Percentiles rank a stretch among this genome's conserved stretches.
Evolutionary conservation across 805 yeast species (phyloP).

Genomic region (Starmerella asiatica): DNA sequence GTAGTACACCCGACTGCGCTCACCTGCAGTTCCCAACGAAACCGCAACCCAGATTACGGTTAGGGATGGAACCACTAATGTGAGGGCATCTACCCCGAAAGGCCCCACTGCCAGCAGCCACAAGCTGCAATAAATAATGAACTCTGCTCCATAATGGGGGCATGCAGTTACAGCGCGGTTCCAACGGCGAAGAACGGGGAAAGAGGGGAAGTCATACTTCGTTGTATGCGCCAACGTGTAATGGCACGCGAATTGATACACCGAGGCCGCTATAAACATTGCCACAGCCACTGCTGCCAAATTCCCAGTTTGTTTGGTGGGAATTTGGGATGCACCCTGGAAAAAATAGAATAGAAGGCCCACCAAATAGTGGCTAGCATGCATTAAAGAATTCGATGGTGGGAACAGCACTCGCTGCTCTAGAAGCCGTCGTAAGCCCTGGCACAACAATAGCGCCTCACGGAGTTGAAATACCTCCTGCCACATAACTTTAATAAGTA

Average conservation of each 20-base stretch:
- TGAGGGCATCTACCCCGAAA: conserved; percentile 3
- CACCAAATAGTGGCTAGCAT: conserved; percentile 43
- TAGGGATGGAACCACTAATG: conserved; percentile 11
- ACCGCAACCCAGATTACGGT: conserved; percentile 26
- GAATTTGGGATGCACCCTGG: conserved; percentile 9
- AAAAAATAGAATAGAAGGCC: conserved; percentile 40
- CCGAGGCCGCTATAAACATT: conserved; percentile 28
- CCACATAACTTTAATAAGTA: background rate
- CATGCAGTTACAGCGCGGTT: conserved; percentile 29
- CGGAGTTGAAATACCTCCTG: background rate
- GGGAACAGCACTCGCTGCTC: conserved; percentile 38
- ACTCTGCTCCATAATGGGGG: conserved; percentile 54
- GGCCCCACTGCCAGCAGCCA: conserved; percentile 8
- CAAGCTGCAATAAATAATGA: conserved; percentile 34
- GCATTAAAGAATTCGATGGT: conserved; percentile 35
- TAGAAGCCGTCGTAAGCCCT: conserved; percentile 36
- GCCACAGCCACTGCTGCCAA: background rate
- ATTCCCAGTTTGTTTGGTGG: background rate
- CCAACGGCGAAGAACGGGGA: conserved; percentile 29
- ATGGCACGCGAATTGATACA: conserved; percentile 40
- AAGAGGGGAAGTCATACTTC: conserved; percentile 42
- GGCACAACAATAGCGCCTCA: conserved; percentile 26
- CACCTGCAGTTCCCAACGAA: conserved; percentile 40
- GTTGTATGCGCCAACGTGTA: conserved; percentile 34
- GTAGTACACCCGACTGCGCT: conserved; percentile 37